Base-by-base conservation (phyloP, 805 yeast genomes). In the Brettanomyces sp. region DNA sequence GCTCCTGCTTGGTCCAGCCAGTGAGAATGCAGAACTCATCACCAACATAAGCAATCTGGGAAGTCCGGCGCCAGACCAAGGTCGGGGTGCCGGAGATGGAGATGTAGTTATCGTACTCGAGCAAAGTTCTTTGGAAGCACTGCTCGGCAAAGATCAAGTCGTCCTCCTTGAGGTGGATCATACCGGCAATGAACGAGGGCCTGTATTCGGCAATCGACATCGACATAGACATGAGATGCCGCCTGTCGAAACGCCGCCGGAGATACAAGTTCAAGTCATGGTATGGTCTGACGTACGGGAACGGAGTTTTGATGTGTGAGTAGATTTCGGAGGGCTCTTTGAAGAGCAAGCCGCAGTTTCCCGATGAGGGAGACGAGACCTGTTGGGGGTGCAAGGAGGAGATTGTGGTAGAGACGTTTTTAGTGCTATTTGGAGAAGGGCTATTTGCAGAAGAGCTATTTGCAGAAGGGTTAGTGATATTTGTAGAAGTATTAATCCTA, bases 101-200 rank as follows among this genome's bases (percentile, higher is more conserved):
- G 36, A 93, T 84, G 60, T 86, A 85, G 61, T 82, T 85, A 49
- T 88, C 90, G 61, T 89, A 91, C 49, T 95, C 96, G 39, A 91
- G 67, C 35, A 91, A 67, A 0, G 98, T 89, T 40, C 99, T 69
- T 63, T 91, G 98, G 66, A 90, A 91, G 55, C 96, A 86, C 66
- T 91, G 95, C 60, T 91, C 99, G 84, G 93, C 88, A 58, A 91
- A 91, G 3, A 91, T 85, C 63, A 90, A 71, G 62, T 91, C 99
- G 38, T 86, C 95, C 55, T 87, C 95, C 47, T 90, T 86, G 35
- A 91, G 66, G 4, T 93, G 80, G 56, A 86, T 85, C 36, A 95
- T 86, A 56, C 95, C 85, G 3, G 97, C 96, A 55, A 90, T 88
- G 60, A 91, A 91, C 11, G 90, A 80, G 3, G 98, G 96, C 52